Base-by-base conservation (phyloP, 192 early-diverging fungal genomes). In the Gamsiella multidivaricata region DNA sequence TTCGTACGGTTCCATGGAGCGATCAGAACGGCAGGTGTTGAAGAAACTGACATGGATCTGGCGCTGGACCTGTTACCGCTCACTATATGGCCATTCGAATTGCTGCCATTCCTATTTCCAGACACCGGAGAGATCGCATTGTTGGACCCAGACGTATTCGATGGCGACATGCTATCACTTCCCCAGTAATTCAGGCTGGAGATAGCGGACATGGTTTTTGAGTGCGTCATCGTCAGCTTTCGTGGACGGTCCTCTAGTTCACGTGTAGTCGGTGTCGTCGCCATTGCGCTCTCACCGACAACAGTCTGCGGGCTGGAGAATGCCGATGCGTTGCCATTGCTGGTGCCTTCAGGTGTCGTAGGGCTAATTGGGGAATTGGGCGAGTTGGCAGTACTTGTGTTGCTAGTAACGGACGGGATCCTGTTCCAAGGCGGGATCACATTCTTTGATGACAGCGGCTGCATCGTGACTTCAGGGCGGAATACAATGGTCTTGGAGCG, bases 361-460 rank as follows among this genome's bases (percentile, higher is more conserved):
- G 72, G 72, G 39, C 72, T 76, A 18, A 56, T 33, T 0, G 72
- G 72, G 0, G 72, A 67, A 26, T 37, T 49, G 0, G 63, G 65
- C 8, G 58, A 47, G 22, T 33, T 60, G 14, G 31, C 11, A 29
- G 15, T 28, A 18, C 3, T 34, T 18, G 22, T 26, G 33, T 53
- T 49, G 42, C 36, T 25, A 5, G 59, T 26, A 20, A 62, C 31
- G 1, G 57, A 56, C 0, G 72, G 74, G 60, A 69, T 78, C 32
- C 74, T 62, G 14, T 78, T 78, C 74, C 74, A 78, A 0, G 74
- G 74, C 11, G 74, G 74, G 3, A 69, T 78, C 22, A 78, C 74
- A 25, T 78, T 57, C 28, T 68, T 69, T 43, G 74, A 78, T 15
- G 74, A 78, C 11, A 78, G 66, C 5, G 74, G 74, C 25, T 78